Evolutionary conservation across 768 basidiomycete species (phyloP).

Genomic region (Mycena latifolia): DNA sequence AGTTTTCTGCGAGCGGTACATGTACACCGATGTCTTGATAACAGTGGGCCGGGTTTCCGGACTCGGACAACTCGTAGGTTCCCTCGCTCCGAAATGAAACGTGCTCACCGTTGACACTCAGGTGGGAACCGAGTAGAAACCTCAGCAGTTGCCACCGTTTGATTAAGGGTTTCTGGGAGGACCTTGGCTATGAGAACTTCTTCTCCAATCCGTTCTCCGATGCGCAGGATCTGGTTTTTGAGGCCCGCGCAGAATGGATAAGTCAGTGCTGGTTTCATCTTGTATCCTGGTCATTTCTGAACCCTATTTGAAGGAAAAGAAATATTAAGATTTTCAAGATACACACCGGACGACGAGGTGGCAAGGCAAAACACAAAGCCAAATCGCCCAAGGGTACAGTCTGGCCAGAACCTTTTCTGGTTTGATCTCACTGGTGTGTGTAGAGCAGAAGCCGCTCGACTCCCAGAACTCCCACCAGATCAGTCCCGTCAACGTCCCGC

Average conservation of each 20-base stretch:
- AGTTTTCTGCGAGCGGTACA: too few relatives aligned
- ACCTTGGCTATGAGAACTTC: neutral
- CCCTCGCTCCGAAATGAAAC: neutral
- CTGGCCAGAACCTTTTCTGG: too few relatives aligned
- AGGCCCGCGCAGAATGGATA: conserved; percentile 1
- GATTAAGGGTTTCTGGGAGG: conserved; percentile 1
- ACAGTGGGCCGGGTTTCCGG: conserved; percentile 14
- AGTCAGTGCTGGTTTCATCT: neutral
- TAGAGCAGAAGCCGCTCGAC: neutral
- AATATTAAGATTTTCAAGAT: neutral
- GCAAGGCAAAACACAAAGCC: conserved; percentile 1
- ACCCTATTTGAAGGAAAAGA: neutral
- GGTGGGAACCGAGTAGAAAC: neutral
- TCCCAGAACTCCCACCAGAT: neutral
- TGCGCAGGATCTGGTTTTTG: neutral
- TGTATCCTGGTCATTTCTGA: neutral
- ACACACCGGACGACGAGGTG: neutral
- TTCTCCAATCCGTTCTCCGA: neutral
- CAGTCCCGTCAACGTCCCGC: neutral
- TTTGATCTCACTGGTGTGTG: too few relatives aligned
- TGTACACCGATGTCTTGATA: too few relatives aligned
- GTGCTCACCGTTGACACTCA: neutral
- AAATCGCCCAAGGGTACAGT: too few relatives aligned
- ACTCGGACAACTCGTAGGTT: conserved; percentile 5
- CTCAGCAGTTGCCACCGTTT: neutral